These are phyloP conservation scores for Agrocybe pediades DNA, from an alignment of 768 basidiomycete genomes.

Conservation along the genomic window DNA sequence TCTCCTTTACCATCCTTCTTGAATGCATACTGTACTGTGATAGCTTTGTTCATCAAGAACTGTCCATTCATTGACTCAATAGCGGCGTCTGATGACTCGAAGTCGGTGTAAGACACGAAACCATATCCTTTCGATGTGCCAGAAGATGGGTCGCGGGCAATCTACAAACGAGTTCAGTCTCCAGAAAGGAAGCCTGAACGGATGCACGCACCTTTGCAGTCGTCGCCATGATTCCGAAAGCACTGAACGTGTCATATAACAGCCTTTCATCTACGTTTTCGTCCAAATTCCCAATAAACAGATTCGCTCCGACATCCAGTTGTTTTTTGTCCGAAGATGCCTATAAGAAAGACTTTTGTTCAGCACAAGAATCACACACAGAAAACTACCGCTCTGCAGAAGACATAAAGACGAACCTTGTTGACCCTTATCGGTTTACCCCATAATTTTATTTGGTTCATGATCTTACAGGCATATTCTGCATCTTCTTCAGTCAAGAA, in stretches of 20 bases:
- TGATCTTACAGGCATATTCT: conserved; percentile 99
- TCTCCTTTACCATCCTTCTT: conserved; percentile 99
- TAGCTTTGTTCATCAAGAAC: conserved; percentile 98
- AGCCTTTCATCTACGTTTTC: conserved; percentile 93
- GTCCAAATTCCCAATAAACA: conserved; percentile 95
- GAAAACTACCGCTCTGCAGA: not conserved
- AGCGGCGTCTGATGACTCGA: conserved; percentile 95
- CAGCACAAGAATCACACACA: not conserved
- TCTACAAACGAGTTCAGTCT: conserved; percentile 44
- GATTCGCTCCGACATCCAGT: conserved; percentile 95
- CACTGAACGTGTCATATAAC: conserved; percentile 93
- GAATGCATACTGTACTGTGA: conserved; percentile 97
- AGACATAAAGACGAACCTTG: conserved; percentile 68
- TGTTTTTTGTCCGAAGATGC: conserved; percentile 98
- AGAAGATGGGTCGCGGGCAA: conserved; percentile 83
- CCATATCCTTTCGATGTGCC: conserved; percentile 96
- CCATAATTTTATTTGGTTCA: conserved; percentile 99
- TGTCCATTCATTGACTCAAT: conserved; percentile 97
- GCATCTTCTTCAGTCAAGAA: conserved; percentile 99
- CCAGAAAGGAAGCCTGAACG: conserved; percentile 5
- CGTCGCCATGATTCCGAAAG: conserved; percentile 91
- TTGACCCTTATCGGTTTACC: conserved; percentile 99
- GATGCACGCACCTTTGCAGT: conserved; percentile 74
- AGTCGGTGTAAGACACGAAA: conserved; percentile 96
- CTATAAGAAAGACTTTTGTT: conserved; percentile 38